Evolutionary conservation across 2,329 filamentous ascomycete species (phyloP).

Genomic region (Botryosphaeria dothidea): DNA sequence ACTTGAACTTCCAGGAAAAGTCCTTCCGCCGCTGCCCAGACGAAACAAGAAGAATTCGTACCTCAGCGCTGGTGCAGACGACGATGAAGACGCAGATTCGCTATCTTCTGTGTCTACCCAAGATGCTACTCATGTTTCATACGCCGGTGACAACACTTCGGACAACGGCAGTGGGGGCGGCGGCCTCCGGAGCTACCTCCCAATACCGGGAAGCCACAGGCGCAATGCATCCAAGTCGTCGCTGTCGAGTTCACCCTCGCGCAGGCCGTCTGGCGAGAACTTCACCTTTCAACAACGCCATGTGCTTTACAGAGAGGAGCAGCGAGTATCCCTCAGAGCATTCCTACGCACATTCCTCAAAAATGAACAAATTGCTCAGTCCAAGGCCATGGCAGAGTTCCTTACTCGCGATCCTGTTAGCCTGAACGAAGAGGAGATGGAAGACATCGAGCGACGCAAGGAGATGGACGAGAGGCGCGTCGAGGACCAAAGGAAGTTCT

Average conservation of each 20-base stretch:
- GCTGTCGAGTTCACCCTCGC: constrained; percentile 27
- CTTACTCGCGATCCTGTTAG: constrained; percentile 71
- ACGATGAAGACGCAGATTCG: constrained; percentile 77
- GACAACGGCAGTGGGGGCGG: constrained; percentile 32
- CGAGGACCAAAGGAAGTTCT: constrained; percentile 91
- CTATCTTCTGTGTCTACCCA: constrained; percentile 78
- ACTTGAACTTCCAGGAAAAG: constrained; percentile 85
- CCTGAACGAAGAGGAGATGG: constrained; percentile 76
- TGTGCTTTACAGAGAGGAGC: constrained; percentile 79
- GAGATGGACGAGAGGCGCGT: constrained; percentile 83
- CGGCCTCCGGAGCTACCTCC: constrained; percentile 47
- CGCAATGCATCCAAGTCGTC: constrained; percentile 42
- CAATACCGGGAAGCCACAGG: constrained; percentile 36
- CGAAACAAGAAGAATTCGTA: constrained; percentile 85
- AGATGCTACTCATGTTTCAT: constrained; percentile 44
- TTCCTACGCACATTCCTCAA: constrained; percentile 85
- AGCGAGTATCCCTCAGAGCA: constrained; percentile 86
- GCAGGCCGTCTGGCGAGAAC: constrained; percentile 24
- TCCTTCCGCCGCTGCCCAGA: constrained; percentile 80
- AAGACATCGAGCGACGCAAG: constrained; percentile 79
- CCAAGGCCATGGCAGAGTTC: constrained; percentile 82
- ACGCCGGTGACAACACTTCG: constrained; percentile 1
- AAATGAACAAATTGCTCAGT: constrained; percentile 80
- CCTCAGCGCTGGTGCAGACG: constrained; percentile 55
- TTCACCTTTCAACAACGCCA: constrained; percentile 43